Evolutionary conservation across 2,329 filamentous ascomycete species (phyloP).

Genomic region (Fusarium camptoceras): DNA sequence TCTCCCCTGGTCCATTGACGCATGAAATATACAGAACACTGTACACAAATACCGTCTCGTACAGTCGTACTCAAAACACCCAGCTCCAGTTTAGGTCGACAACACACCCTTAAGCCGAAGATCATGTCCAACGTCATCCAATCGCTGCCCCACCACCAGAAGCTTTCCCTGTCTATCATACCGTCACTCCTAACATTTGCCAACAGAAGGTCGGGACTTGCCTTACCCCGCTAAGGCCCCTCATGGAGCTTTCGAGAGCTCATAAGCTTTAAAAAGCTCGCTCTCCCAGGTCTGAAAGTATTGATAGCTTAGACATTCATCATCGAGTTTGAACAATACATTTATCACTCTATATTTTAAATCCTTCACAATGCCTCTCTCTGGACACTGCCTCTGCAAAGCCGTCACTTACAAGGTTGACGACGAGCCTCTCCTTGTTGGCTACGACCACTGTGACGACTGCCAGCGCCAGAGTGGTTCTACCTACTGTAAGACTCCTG

Average conservation of each 20-base stretch:
- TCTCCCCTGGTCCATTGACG: not conserved
- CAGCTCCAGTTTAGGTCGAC: conserved; percentile 22
- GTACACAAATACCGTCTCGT: conserved; percentile 23
- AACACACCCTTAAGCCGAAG: conserved; percentile 17
- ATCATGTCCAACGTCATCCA: conserved; percentile 48
- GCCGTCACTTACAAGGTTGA: conserved; percentile 75
- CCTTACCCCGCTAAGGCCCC: conserved; percentile 47
- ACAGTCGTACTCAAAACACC: conserved; percentile 16
- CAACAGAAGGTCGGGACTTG: conserved; percentile 31
- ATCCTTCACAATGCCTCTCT: conserved; percentile 68
- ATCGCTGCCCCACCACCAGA: conserved; percentile 45
- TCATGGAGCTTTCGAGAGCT: conserved; percentile 43
- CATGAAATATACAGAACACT: conserved; percentile 4
- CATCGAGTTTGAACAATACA: conserved; percentile 13
- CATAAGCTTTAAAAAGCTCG: conserved; percentile 22
- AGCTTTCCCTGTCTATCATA: conserved; percentile 28
- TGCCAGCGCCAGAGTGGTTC: conserved; percentile 78
- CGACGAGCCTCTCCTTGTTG: conserved; percentile 65
- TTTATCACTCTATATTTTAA: not conserved
- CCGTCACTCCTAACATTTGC: conserved; percentile 31
- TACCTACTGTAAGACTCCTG: conserved; percentile 69
- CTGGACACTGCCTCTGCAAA: conserved; percentile 78
- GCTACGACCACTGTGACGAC: conserved; percentile 79
- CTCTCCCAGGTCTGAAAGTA: not conserved
- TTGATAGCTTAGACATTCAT: conserved; percentile 2